These are phyloP conservation scores for Serpula lacrymans DNA, from an alignment of 768 basidiomycete species.

Conservation along the genomic window DNA sequence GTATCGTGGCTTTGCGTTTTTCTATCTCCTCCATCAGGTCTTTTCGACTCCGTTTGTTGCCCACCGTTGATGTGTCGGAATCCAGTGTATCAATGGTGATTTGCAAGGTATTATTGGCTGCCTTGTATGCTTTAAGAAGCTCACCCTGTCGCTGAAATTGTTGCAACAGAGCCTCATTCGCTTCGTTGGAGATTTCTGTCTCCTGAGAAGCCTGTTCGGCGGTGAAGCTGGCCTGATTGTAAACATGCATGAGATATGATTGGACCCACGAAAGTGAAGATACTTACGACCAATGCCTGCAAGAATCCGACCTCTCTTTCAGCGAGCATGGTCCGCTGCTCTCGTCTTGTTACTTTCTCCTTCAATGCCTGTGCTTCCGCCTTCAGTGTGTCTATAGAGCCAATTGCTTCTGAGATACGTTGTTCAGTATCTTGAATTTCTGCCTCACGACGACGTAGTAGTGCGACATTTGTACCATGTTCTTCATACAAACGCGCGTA, in stretches of 20 bases:
- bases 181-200: constrained; percentile 11
- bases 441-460: constrained; percentile 50
- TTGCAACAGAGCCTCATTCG: constrained; percentile 33
- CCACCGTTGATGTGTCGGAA: constrained; percentile 25
- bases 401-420: constrained; percentile 34
- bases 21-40: constrained; percentile 40
- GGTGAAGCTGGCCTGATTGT: constrained; percentile 56
- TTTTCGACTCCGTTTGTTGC: constrained; percentile 24
- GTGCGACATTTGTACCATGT: constrained; percentile 54
- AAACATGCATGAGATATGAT: constrained; percentile 1
- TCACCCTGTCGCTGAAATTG: constrained; percentile 54
- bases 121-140: constrained; percentile 54
- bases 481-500: constrained; percentile 67
- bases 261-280: neutral
- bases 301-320: constrained; percentile 69
- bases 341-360: constrained; percentile 34
- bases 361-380: constrained; percentile 36
- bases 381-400: constrained; percentile 31
- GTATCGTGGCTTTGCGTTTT: constrained; percentile 33
- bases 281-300: constrained; percentile 63
- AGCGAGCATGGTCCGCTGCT: constrained; percentile 37
- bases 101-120: constrained; percentile 41
- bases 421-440: constrained; percentile 42
- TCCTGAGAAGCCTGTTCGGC: constrained; percentile 48
- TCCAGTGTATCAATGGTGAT: constrained; percentile 46